Percentiles rank a stretch among this genome's conserved stretches.
Evolutionary conservation across 2,329 filamentous ascomycete genomes (phyloP).

Genomic region (Xylaria multiplex): DNA sequence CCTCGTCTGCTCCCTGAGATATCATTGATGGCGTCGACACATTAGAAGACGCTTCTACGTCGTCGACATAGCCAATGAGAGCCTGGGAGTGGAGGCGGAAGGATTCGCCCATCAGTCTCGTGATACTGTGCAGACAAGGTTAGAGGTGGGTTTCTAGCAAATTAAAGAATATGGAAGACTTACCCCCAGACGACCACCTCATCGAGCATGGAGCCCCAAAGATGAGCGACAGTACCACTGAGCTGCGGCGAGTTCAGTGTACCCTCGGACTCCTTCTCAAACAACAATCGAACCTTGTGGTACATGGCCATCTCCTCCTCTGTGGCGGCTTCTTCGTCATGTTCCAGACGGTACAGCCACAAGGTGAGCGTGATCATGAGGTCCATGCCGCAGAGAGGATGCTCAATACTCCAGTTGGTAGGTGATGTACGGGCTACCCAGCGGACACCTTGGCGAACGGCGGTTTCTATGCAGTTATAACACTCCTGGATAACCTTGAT

Average conservation of each 20-base stretch:
- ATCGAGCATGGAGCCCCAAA: conserved; percentile 98
- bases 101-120: conserved; percentile 95
- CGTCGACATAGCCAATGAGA: conserved; percentile 92
- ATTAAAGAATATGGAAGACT: conserved; percentile 56
- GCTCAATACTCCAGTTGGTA: conserved; percentile 99
- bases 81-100: conserved; percentile 97
- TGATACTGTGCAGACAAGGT: conserved; percentile 70
- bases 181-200: conserved; percentile 99
- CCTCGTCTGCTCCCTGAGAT: conserved; percentile 75
- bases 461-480: conserved; percentile 97
- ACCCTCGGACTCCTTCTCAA: conserved; percentile 89
- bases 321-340: conserved; percentile 91
- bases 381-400: conserved; percentile 94
- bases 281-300: conserved; percentile 88
- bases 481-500: conserved; percentile 98
- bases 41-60: conserved; percentile 74
- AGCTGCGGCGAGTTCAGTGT: conserved; percentile 79
- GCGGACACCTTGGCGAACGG: conserved; percentile 90
- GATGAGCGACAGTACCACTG: conserved; percentile 91
- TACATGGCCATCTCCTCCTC: conserved; percentile 90
- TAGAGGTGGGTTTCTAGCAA: conserved; percentile 69
- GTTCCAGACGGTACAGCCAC: conserved; percentile 99
- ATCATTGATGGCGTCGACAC: conserved; percentile 77
- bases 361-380: conserved; percentile 97
- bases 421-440: conserved; percentile 98